Conservation (phyloP, 805 yeast species). For the Candida arabinofermentans region DNA sequence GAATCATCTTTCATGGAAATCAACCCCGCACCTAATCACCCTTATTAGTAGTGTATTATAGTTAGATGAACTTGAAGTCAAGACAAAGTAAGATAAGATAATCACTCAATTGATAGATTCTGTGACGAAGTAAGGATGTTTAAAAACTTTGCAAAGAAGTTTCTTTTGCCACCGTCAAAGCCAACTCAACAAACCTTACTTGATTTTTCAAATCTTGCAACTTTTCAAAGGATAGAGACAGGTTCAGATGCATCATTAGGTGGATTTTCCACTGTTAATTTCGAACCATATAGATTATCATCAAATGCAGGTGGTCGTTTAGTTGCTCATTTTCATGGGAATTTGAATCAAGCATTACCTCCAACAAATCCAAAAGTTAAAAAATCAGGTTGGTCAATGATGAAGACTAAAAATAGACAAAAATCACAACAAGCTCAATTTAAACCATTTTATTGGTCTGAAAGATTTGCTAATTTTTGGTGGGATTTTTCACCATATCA, state of each 20-base stretch:
- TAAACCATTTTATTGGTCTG: constrained; percentile 35
- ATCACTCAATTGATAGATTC: too few species aligned
- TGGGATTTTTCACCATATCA: constrained; percentile 71
- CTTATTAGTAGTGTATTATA: too few species aligned
- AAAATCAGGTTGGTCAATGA: constrained; percentile 76
- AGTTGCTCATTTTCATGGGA: constrained; percentile 69
- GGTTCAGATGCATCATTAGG: constrained; percentile 75
- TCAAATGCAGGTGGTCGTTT: constrained; percentile 28
- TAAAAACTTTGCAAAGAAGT: constrained; percentile 9
- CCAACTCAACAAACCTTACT: constrained; percentile 40
- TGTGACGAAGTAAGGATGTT: constrained; percentile 2
- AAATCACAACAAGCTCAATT: constrained; percentile 34
- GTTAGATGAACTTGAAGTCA: background rate
- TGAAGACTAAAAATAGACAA: constrained; percentile 64
- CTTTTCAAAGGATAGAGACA: constrained; percentile 47
- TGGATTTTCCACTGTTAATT: constrained; percentile 58
- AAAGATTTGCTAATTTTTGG: constrained; percentile 37
- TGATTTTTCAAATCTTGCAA: constrained; percentile 52
- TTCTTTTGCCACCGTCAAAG: constrained; percentile 3
- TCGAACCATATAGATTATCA: constrained; percentile 40
- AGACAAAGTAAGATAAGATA: background rate
- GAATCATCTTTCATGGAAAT: too few species aligned
- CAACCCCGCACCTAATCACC: constrained; percentile 1
- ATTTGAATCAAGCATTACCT: constrained; percentile 62
- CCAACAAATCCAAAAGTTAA: constrained; percentile 56